These are phyloP conservation scores for Calocera viscosa DNA, from an alignment of 768 basidiomycete genomes.

Conservation along the genomic window DNA sequence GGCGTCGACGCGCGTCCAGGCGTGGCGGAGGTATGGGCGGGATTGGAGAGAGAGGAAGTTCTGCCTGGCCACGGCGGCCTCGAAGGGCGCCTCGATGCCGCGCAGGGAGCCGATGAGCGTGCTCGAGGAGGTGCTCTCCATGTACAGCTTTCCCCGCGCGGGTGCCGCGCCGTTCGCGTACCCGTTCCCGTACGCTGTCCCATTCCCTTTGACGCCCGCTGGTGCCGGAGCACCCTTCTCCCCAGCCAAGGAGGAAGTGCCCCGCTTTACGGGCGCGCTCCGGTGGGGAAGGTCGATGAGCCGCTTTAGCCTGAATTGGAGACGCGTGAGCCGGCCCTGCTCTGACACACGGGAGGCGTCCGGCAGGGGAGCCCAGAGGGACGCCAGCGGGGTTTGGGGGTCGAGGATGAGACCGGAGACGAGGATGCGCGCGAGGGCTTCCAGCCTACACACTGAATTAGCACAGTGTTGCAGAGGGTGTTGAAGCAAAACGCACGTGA, in stretches of 20 bases:
- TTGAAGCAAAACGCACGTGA: slow-evolving; percentile 52
- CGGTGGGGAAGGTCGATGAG: slow-evolving; percentile 3
- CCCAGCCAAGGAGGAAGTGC: not conserved
- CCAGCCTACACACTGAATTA: slow-evolving; percentile 40
- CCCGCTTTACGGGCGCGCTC: not conserved
- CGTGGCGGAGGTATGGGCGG: slow-evolving; percentile 81
- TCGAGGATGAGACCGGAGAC: slow-evolving; percentile 82
- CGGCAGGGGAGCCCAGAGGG: slow-evolving; percentile 20
- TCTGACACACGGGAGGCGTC: slow-evolving; percentile 1
- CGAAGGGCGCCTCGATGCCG: slow-evolving; percentile 29
- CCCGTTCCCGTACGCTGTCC: not conserved
- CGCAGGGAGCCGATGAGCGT: slow-evolving; percentile 10
- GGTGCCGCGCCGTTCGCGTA: slow-evolving; percentile 1
- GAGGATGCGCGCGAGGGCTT: slow-evolving; percentile 77
- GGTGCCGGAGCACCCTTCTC: not conserved
- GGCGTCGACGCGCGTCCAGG: slow-evolving; percentile 84
- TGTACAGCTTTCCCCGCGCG: not conserved
- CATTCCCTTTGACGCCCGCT: too few species aligned
- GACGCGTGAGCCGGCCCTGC: not conserved
- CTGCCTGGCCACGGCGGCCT: slow-evolving; percentile 27
- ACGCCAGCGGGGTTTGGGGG: slow-evolving; percentile 50
- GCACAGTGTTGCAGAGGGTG: not conserved
- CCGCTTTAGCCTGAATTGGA: not conserved
- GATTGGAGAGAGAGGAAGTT: slow-evolving; percentile 24
- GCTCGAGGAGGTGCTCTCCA: not conserved